phyloP scores from a whole-genome alignment of 306 rosid species.

The Lathyrus tuberosus region DNA sequence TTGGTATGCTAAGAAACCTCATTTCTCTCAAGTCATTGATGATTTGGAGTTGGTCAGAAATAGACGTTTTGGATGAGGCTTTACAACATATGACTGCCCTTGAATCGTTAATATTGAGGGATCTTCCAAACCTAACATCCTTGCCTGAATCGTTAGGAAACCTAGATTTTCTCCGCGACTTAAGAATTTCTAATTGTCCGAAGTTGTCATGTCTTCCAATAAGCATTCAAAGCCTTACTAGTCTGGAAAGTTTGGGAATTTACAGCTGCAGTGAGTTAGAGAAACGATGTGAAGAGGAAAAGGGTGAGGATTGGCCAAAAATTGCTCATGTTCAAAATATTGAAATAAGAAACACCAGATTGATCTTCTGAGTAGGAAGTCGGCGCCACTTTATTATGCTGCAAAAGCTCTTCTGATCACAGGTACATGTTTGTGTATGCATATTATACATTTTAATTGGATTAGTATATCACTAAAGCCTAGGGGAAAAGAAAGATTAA shows the following conservation, averaged over 20 bases:
- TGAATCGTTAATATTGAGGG: neutral
- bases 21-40: slow-evolving; percentile 24
- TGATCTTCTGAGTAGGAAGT: slow-evolving; percentile 2
- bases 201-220: slow-evolving; percentile 14
- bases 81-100: slow-evolving; percentile 27
- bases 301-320: slow-evolving; percentile 28
- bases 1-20: slow-evolving; percentile 36
- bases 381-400: neutral
- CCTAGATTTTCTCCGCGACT: neutral
- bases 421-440: neutral
- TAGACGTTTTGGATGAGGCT: slow-evolving; percentile 32
- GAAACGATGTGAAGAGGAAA: slow-evolving; percentile 21
- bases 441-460: neutral
- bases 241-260: neutral
- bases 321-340: slow-evolving; percentile 17
- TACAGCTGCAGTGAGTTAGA: neutral
- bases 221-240: slow-evolving; percentile 16
- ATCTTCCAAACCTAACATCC: slow-evolving; percentile 22
- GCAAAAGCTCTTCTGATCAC: neutral
- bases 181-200: neutral
- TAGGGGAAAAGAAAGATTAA: neutral
- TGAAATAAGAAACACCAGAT: neutral
- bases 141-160: slow-evolving; percentile 38
- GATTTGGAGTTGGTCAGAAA: neutral
- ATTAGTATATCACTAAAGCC: neutral